Percentiles rank a stretch among this genome's conserved stretches.
Evolutionary conservation across 495 filamentous ascomycete species (phyloP).

Genomic region (Terfezia boudieri): DNA sequence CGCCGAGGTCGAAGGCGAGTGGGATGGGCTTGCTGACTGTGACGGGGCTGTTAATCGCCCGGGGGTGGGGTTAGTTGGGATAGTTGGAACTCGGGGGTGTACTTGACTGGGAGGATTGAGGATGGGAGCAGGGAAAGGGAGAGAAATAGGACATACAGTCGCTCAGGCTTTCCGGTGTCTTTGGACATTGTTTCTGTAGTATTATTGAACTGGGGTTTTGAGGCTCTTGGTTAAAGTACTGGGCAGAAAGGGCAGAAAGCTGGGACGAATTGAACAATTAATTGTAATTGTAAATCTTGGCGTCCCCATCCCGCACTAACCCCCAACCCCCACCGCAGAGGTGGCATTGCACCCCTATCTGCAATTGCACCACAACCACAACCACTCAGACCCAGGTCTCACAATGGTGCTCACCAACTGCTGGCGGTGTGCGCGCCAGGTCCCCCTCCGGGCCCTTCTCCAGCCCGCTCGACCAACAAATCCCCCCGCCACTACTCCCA

Average conservation of each 20-base stretch:
- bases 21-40: constrained; percentile 62
- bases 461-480: neutral
- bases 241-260: too few relatives aligned
- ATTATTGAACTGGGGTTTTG: too few relatives aligned
- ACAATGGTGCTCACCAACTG: constrained; percentile 46
- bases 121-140: too few relatives aligned
- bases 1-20: constrained; percentile 79
- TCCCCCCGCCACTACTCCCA: neutral
- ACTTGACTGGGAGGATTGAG: too few relatives aligned
- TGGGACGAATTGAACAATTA: too few relatives aligned
- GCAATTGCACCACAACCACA: neutral
- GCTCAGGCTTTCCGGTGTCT: too few relatives aligned
- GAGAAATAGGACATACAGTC: too few relatives aligned
- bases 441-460: neutral
- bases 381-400: constrained; percentile 3
- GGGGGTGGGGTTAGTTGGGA: neutral
- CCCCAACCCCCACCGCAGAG: constrained; percentile 18
- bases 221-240: too few relatives aligned
- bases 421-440: constrained; percentile 32
- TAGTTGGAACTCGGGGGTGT: too few relatives aligned
- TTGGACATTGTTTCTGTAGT: too few relatives aligned
- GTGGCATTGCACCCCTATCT: neutral
- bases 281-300: constrained; percentile 2
- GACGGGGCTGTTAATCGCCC: constrained; percentile 24
- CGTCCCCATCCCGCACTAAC: constrained; percentile 19